These are phyloP conservation scores for Gaertneriomyces semiglobifer DNA, from an alignment of 192 early-diverging fungal genomes.

Conservation along the genomic window DNA sequence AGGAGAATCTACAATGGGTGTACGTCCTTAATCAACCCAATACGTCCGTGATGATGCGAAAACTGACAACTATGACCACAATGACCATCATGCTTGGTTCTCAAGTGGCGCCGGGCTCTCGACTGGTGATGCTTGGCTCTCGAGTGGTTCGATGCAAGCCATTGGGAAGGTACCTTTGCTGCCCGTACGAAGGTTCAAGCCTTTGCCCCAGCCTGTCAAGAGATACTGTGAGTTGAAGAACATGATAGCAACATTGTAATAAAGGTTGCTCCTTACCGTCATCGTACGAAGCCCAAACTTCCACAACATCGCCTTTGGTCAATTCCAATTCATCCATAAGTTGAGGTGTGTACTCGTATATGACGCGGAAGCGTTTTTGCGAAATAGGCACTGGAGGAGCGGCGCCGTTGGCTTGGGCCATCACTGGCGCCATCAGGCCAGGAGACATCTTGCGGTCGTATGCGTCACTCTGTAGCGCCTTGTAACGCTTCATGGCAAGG, in stretches of 20 bases:
- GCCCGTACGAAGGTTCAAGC: constrained; percentile 26
- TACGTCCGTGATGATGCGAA: no score
- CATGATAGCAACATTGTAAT: not conserved
- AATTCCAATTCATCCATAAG: constrained; percentile 37
- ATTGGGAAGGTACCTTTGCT: constrained; percentile 34
- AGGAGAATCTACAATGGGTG: no score
- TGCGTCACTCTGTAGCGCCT: not conserved
- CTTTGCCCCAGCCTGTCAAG: constrained; percentile 31
- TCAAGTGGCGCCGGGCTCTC: no score
- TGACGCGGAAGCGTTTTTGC: constrained; percentile 17
- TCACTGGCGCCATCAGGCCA: constrained; percentile 16
- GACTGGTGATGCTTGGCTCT: not conserved
- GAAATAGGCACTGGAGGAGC: not conserved
- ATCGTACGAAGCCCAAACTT: constrained; percentile 26
- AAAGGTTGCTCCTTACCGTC: constrained; percentile 13
- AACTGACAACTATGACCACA: no score
- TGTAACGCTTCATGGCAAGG: constrained; percentile 10
- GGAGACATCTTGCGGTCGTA: not conserved
- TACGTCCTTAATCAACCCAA: no score
- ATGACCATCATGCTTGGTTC: no score
- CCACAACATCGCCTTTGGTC: constrained; percentile 33
- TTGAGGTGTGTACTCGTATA: constrained; percentile 30
- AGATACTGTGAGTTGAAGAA: not conserved
- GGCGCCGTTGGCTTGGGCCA: constrained; percentile 2
- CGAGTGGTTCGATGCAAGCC: constrained; percentile 26